Percentiles rank a stretch among this genome's conserved stretches.
Evolutionary conservation across 2,329 filamentous ascomycete species (phyloP).

Genomic region (Cladophialophora psammophila): DNA sequence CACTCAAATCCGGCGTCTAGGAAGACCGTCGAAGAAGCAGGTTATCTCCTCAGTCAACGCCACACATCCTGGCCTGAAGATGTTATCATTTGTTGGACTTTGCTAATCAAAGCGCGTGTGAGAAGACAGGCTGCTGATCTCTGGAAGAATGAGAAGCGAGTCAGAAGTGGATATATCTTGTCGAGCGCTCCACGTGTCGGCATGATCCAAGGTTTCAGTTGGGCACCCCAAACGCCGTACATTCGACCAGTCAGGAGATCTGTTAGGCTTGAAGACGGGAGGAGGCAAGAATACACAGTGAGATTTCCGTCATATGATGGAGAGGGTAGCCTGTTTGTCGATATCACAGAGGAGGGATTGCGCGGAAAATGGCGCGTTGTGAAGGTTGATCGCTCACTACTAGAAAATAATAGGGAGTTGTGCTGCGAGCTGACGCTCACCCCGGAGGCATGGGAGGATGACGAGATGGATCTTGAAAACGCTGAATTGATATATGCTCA

Average conservation of each 20-base stretch:
- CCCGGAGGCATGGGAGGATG: neutral
- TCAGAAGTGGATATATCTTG: constrained; percentile 7
- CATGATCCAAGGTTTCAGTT: constrained; percentile 1
- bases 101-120: constrained; percentile 9
- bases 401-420: constrained; percentile 1
- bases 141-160: neutral
- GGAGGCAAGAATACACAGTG: constrained; percentile 9
- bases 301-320: constrained; percentile 10
- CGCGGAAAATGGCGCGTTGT: constrained; percentile 8
- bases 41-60: constrained; percentile 13
- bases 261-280: neutral
- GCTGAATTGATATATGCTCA: constrained; percentile 6
- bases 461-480: constrained; percentile 1
- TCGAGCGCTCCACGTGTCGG: constrained; percentile 11
- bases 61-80: constrained; percentile 17
- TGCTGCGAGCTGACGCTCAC: constrained; percentile 10
- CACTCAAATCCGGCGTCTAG: constrained; percentile 9
- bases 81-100: constrained; percentile 13
- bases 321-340: neutral
- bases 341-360: constrained; percentile 3
- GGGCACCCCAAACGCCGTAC: constrained; percentile 9
- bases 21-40: constrained; percentile 16
- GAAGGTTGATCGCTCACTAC: neutral
- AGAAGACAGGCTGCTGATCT: constrained; percentile 2
- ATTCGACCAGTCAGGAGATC: constrained; percentile 1